These are phyloP conservation scores for Penicillium daleae DNA, from an alignment of 495 filamentous ascomycete genomes.

Conservation along the genomic window DNA sequence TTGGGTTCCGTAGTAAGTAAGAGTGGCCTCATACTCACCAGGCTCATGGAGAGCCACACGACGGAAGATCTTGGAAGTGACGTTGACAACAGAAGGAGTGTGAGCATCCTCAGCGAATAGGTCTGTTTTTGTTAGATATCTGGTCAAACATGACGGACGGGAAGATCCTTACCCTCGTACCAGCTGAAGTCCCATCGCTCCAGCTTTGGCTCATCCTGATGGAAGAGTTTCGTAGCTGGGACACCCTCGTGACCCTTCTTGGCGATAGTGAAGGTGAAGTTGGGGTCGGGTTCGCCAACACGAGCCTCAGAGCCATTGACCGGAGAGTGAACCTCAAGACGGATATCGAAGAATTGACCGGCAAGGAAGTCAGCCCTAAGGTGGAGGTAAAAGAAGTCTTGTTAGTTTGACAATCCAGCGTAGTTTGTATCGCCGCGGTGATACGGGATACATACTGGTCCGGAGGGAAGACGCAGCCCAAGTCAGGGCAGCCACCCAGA, in stretches of 20 bases:
- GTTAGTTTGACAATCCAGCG: background rate
- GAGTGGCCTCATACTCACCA: conserved; percentile 69
- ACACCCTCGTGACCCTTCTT: conserved; percentile 56
- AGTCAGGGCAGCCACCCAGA: conserved; percentile 67
- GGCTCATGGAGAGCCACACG: conserved; percentile 68
- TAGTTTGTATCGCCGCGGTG: background rate
- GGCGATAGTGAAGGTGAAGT: conserved; percentile 69
- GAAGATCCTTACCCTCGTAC: conserved; percentile 57
- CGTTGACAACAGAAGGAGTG: conserved; percentile 67
- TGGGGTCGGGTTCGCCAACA: conserved; percentile 62
- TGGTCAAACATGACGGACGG: background rate
- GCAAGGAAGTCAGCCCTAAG: conserved; percentile 66
- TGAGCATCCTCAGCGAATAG: conserved; percentile 69
- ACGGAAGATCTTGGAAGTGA: conserved; percentile 71
- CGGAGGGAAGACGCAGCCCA: conserved; percentile 77
- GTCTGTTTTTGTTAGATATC: conserved; percentile 46
- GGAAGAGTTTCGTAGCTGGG: conserved; percentile 62
- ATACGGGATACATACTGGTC: conserved; percentile 58
- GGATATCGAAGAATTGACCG: conserved; percentile 75
- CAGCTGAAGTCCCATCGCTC: conserved; percentile 74
- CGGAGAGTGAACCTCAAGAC: conserved; percentile 75
- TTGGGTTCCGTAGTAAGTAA: conserved; percentile 67
- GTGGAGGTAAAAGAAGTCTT: background rate
- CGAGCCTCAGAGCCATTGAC: conserved; percentile 74
- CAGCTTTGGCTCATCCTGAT: conserved; percentile 59